Percentiles rank a stretch among this genome's conserved stretches.
Conservation (phyloP, 169 alveolate genomes). For the Perkinsus marinus region DNA sequence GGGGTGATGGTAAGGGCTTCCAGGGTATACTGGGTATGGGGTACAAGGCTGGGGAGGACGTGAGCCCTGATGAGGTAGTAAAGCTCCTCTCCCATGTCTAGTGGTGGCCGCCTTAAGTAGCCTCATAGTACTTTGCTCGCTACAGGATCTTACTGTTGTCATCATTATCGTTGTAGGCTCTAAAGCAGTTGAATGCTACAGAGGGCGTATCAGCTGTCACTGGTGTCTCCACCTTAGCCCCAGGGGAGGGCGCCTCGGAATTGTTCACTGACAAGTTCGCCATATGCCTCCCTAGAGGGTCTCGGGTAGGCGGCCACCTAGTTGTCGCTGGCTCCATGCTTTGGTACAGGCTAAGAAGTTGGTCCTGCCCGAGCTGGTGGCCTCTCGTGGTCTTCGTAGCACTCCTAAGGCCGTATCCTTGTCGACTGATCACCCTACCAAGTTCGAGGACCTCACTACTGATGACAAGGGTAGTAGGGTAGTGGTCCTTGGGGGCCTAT, state of each 20-base stretch:
- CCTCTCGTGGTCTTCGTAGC: not conserved
- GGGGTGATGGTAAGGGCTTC: not conserved
- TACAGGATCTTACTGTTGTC: too few species aligned
- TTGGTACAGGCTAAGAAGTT: not conserved
- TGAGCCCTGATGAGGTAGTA: not conserved
- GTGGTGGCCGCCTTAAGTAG: too few species aligned
- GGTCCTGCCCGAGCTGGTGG: not conserved
- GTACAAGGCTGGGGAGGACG: not conserved
- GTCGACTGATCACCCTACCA: not conserved
- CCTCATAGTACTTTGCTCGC: too few species aligned
- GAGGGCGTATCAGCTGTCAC: not conserved
- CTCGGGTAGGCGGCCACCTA: not conserved
- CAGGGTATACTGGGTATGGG: not conserved
- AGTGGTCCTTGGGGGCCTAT: not conserved
- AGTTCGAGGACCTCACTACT: not conserved
- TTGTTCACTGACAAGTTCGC: not conserved
- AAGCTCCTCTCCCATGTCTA: not conserved
- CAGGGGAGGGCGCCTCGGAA: not conserved
- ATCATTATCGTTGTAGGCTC: not conserved
- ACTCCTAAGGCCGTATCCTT: not conserved
- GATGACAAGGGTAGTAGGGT: not conserved
- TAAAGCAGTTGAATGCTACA: not conserved
- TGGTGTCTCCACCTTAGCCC: not conserved
- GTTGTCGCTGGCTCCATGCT: not conserved
- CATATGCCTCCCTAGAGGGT: not conserved